phyloP scores from a whole-genome alignment of 2,329 filamentous ascomycete species.

The Fusarium nurragi region DNA sequence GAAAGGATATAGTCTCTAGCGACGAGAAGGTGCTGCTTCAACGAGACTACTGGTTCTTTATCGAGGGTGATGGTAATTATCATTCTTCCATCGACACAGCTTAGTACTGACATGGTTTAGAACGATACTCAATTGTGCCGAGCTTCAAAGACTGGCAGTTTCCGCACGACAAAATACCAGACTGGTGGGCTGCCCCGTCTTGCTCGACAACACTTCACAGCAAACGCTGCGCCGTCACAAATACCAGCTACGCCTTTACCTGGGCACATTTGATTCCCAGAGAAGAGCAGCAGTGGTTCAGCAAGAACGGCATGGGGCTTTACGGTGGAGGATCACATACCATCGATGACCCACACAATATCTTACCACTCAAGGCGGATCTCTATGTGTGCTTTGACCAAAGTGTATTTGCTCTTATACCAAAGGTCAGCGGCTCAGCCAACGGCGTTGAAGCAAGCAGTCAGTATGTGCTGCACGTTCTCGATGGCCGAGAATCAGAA shows the following conservation, averaged over 20 bases:
- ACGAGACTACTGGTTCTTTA: slow-evolving; percentile 35
- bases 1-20: slow-evolving; percentile 4
- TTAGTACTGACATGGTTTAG: not conserved
- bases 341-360: slow-evolving; percentile 30
- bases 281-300: slow-evolving; percentile 34
- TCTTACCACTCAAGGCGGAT: slow-evolving; percentile 30
- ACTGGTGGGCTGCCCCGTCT: slow-evolving; percentile 22
- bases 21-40: slow-evolving; percentile 19
- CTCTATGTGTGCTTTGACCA: slow-evolving; percentile 36
- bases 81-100: fast-evolving
- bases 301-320: slow-evolving; percentile 32
- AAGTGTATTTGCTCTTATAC: slow-evolving; percentile 26
- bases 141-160: slow-evolving; percentile 37
- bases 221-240: slow-evolving; percentile 31
- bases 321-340: slow-evolving; percentile 33
- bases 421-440: not conserved
- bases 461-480: slow-evolving; percentile 24
- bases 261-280: slow-evolving; percentile 29
- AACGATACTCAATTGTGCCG: slow-evolving; percentile 31
- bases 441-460: not conserved
- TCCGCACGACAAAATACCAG: slow-evolving; percentile 26
- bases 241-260: slow-evolving; percentile 35
- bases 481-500: slow-evolving; percentile 24
- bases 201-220: not conserved
- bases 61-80: slow-evolving; percentile 25